Evolutionary conservation across 2,329 filamentous ascomycete genomes (phyloP), one percentile per base, ranked within the genome.

Genomic region (Aspergillus quadricinctus): DNA sequence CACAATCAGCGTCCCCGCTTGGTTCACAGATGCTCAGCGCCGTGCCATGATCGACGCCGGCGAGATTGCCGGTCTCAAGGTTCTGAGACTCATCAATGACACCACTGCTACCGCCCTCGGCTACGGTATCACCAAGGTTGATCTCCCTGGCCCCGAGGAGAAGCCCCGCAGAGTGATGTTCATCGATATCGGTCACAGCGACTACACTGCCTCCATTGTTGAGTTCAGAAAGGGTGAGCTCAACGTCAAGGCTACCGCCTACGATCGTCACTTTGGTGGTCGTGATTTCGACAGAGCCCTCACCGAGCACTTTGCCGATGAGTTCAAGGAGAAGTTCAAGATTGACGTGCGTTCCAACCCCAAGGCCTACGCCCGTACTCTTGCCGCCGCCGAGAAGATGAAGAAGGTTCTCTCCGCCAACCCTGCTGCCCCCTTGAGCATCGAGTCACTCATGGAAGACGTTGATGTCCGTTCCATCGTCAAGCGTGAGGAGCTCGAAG

Each of bases 401-500:
- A 99, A 99, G 88, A 97, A 97, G 86, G 88, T 97, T 55, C 82
- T 99, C 55, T 97, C 93, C 37, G 94, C 94, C 73, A 97, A 97
- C 80, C 89, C 92, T 66, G 84, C 89, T 71, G 92, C 93, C 19
- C 91, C 93, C 50, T 78, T 99, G 75, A 97, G 92, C 82, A 95
- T 99, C 69, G 94, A 99, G 81, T 97, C 92, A 37, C 82, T 99
- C 66, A 97, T 99, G 92, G 95, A 97, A 77, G 94, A 99, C 74
- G 81, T 96, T 60, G 94, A 99, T 74, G 94, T 96, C 40, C 85
- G 85, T 53, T 81, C 88, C 58, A 88, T 96, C 83, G 83, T 99
- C 71, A 97, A 93, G 75, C 89, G 94, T 62, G 90, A 96, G 71
- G 93, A 97, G 73, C 86, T 99, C 56, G 94, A 99, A 81, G 86